phyloP scores from a whole-genome alignment of 106 monocot species.

The Ottelia alismoides region DNA sequence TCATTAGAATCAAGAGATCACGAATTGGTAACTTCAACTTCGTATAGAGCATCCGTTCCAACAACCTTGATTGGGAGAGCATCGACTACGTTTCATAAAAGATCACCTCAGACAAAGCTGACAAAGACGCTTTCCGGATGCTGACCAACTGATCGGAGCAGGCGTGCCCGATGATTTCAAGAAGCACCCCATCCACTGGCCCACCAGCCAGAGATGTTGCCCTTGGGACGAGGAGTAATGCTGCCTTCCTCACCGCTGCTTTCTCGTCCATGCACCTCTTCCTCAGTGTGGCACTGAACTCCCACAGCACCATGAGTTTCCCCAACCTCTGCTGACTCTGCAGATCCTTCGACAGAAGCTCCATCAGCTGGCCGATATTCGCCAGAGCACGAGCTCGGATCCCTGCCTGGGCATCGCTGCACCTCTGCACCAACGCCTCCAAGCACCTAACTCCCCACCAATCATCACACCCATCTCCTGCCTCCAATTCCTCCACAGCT shows the following conservation, averaged over 20 bases:
- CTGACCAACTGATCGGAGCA: slow-evolving; percentile 91
- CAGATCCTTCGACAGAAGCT: slow-evolving; percentile 22
- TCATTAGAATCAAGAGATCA: background rate
- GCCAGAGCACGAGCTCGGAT: slow-evolving; percentile 73
- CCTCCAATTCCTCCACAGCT: slow-evolving; percentile 5
- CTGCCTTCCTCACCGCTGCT: slow-evolving; percentile 84
- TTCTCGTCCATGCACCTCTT: slow-evolving; percentile 78
- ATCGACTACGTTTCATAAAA: too few relatives aligned
- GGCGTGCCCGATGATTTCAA: slow-evolving; percentile 48
- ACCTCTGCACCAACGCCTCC: slow-evolving; percentile 41
- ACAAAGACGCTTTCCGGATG: slow-evolving; percentile 78
- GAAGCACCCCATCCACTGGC: slow-evolving; percentile 44
- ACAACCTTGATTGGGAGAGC: too few relatives aligned
- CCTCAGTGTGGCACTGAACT: slow-evolving; percentile 47
- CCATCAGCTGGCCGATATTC: slow-evolving; percentile 50
- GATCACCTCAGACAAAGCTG: slow-evolving; percentile 79
- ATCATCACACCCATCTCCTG: background rate
- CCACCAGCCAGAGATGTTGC: slow-evolving; percentile 39
- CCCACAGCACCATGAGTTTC: slow-evolving; percentile 16
- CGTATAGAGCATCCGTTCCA: too few relatives aligned
- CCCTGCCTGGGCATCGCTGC: slow-evolving; percentile 47
- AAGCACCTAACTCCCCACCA: slow-evolving; percentile 41
- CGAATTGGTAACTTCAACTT: too few relatives aligned
- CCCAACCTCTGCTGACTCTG: slow-evolving; percentile 20
- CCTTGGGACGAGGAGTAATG: slow-evolving; percentile 58